Percentiles rank a stretch among this genome's conserved stretches.
phyloP scores from a whole-genome alignment of 73 alveolate species.

The Tetrahymena malaccensis region DNA sequence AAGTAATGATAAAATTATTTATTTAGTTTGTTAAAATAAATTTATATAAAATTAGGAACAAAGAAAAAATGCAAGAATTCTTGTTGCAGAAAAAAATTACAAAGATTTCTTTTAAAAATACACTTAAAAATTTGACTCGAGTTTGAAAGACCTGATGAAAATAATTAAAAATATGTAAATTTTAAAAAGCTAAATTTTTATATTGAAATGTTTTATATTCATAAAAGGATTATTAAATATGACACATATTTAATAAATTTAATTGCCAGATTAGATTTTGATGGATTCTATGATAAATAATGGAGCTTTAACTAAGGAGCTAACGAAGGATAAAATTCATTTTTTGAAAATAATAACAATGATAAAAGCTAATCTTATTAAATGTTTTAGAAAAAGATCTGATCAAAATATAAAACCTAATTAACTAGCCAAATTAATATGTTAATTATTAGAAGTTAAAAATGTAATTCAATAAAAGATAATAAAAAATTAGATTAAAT shows the following conservation, averaged over 20 bases:
- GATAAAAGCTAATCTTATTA: background rate
- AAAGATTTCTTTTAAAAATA: background rate
- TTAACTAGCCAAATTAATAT: no score
- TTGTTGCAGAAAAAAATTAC: background rate
- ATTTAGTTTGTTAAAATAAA: background rate
- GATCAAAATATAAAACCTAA: background rate
- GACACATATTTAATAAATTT: background rate
- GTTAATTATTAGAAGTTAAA: no score
- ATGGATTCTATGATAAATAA: background rate
- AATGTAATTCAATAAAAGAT: no score
- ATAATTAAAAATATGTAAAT: background rate
- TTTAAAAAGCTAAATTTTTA: background rate
- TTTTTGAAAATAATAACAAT: background rate
- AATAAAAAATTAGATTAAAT: background rate
- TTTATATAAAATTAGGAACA: background rate
- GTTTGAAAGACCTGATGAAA: background rate
- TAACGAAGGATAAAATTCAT: background rate
- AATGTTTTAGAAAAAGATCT: background rate
- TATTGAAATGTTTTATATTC: background rate
- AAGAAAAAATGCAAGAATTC: background rate
- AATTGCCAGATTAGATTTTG: background rate
- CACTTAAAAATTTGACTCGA: background rate
- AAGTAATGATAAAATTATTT: background rate
- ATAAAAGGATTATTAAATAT: background rate
- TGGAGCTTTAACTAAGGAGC: background rate